A percentile compares a stretch with the other conserved stretches of the same genome.
Conservation (phyloP, 495 filamentous ascomycete genomes). For the Cairneyella variabilis region DNA sequence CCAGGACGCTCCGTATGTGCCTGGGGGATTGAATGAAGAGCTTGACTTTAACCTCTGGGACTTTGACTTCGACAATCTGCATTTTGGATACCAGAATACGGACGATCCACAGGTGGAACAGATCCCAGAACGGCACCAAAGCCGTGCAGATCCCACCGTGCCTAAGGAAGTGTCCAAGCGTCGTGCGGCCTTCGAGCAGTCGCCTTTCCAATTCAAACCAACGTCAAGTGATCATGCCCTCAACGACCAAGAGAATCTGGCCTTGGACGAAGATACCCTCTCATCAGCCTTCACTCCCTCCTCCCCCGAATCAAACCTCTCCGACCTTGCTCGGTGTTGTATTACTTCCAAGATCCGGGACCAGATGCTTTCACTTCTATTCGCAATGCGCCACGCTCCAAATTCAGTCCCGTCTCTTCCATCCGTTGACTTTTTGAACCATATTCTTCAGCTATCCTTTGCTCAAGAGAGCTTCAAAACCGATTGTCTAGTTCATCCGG, state of each 20-base stretch:
- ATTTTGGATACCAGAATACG: not conserved
- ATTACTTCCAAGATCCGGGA: not conserved
- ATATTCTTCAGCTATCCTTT: conserved; percentile 57
- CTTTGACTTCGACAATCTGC: not conserved
- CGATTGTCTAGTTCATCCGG: conserved; percentile 54
- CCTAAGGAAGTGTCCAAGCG: not conserved
- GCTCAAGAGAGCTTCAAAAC: conserved; percentile 44
- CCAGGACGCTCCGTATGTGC: not conserved
- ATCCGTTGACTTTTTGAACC: conserved; percentile 53
- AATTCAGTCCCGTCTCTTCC: conserved; percentile 39
- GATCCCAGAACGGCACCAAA: not conserved
- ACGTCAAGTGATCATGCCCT: not conserved
- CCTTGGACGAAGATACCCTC: conserved; percentile 2
- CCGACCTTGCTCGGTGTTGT: not conserved
- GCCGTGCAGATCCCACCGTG: not conserved
- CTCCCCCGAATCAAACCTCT: not conserved
- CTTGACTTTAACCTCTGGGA: not conserved
- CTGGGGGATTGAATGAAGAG: not conserved
- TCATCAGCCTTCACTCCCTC: not conserved
- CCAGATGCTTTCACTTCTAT: not conserved
- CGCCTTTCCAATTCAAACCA: conserved; percentile 2
- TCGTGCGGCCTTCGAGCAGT: conserved; percentile 3
- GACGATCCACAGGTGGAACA: not conserved
- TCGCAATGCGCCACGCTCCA: not conserved
- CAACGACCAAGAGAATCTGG: not conserved